These are phyloP conservation scores for Eucalyptus grandis DNA, from an alignment of 345 rosid genomes.

Conservation along the genomic window DNA sequence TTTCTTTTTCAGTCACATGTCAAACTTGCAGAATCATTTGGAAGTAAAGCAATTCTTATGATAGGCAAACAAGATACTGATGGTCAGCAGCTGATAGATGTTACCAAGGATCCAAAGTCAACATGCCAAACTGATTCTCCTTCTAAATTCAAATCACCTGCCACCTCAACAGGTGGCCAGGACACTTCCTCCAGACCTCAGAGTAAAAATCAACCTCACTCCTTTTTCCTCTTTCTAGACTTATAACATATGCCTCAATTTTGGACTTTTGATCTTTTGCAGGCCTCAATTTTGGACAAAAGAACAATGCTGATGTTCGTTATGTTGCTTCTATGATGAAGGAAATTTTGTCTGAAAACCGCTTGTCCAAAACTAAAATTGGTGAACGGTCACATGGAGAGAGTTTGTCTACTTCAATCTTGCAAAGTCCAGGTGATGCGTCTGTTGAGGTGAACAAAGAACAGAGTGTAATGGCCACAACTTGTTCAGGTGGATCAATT, in stretches of 20 bases:
- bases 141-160: background rate
- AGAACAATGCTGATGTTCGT: conserved; percentile 28
- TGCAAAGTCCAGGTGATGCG: conserved; percentile 4
- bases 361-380: conserved; percentile 27
- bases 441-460: conserved; percentile 10
- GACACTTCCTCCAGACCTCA: background rate
- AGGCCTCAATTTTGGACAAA: conserved; percentile 27
- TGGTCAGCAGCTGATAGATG: background rate
- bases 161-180: background rate
- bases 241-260: background rate
- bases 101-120: conserved; percentile 11
- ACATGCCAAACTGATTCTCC: background rate
- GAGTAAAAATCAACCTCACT: background rate
- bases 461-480: conserved; percentile 6
- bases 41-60: background rate
- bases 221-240: background rate
- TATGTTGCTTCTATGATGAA: conserved; percentile 63
- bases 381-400: conserved; percentile 26
- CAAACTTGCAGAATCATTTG: background rate
- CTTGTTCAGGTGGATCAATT: background rate
- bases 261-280: conserved; percentile 1
- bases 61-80: background rate
- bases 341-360: conserved; percentile 48
- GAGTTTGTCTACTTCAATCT: conserved; percentile 5
- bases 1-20: background rate